Conservation (phyloP, 2,329 filamentous ascomycete genomes). For the Colletotrichum siamense region DNA sequence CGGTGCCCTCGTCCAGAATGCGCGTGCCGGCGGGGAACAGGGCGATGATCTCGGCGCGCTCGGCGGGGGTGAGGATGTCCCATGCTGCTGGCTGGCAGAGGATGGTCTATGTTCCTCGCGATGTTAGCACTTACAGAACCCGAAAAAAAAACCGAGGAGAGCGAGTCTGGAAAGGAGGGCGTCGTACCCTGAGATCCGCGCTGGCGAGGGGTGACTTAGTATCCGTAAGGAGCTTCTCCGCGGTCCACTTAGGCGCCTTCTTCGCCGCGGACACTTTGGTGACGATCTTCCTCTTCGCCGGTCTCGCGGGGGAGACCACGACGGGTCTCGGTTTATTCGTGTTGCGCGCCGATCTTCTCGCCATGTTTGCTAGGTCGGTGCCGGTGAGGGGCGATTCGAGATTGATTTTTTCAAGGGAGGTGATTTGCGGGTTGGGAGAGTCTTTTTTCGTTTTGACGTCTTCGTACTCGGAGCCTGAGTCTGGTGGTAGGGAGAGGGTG, state of each 20-base stretch:
- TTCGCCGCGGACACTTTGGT: conserved; percentile 25
- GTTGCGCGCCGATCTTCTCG: conserved; percentile 8
- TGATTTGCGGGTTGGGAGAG: not conserved
- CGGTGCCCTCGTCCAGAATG: conserved; percentile 38
- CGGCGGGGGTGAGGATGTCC: conserved; percentile 37
- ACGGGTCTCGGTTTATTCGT: not conserved
- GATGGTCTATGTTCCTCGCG: conserved; percentile 31
- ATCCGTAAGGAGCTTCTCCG: conserved; percentile 39
- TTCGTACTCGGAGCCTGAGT: not conserved
- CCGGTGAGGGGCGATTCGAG: not conserved
- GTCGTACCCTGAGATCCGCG: conserved; percentile 40
- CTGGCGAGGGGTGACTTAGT: conserved; percentile 42
- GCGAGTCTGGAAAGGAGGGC: not conserved
- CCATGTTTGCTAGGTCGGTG: not conserved
- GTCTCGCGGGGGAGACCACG: not conserved
- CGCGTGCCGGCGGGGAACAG: conserved; percentile 42
- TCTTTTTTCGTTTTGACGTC: not conserved
- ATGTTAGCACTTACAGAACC: not conserved
- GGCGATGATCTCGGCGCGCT: conserved; percentile 40
- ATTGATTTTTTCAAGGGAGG: not conserved
- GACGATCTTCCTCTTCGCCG: conserved; percentile 7
- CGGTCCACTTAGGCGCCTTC: conserved; percentile 39
- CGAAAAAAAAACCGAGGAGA: too few species aligned
- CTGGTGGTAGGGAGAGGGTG: not conserved
- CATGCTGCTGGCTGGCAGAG: conserved; percentile 43